phyloP scores from a whole-genome alignment of 768 basidiomycete species.

The Psilocybe cubensis region DNA sequence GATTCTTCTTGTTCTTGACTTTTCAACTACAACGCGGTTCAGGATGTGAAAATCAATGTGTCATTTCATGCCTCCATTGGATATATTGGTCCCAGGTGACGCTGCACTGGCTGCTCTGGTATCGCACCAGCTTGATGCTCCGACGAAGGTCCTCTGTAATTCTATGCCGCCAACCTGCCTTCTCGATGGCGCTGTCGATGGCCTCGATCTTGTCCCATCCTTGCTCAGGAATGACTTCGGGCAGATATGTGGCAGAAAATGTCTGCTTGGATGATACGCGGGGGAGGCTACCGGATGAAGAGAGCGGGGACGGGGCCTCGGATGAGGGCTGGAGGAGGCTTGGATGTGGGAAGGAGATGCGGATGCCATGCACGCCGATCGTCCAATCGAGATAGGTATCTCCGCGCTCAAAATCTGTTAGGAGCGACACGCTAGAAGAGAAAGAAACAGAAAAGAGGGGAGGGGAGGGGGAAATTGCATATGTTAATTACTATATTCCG shows the following conservation, averaged over 20 bases:
- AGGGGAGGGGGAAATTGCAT: neutral
- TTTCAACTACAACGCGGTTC: neutral
- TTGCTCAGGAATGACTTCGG: slow-evolving; percentile 90
- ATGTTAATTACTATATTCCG: slow-evolving; percentile 1
- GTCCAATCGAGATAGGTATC: slow-evolving; percentile 91
- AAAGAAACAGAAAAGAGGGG: neutral
- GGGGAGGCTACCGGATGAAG: slow-evolving; percentile 65
- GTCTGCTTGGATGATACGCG: slow-evolving; percentile 56
- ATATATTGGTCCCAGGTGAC: slow-evolving; percentile 80
- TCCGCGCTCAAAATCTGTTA: slow-evolving; percentile 92
- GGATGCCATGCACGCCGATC: slow-evolving; percentile 89
- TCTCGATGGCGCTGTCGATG: slow-evolving; percentile 88
- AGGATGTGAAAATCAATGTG: slow-evolving; percentile 5
- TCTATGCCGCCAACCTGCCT: slow-evolving; percentile 86
- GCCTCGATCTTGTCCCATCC: slow-evolving; percentile 94
- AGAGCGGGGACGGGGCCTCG: slow-evolving; percentile 69
- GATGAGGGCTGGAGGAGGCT: slow-evolving; percentile 62
- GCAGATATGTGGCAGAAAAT: slow-evolving; percentile 90
- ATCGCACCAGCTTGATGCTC: slow-evolving; percentile 76
- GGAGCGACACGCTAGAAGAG: slow-evolving; percentile 75
- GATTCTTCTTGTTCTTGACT: neutral
- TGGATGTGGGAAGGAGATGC: slow-evolving; percentile 86
- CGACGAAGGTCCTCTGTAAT: slow-evolving; percentile 85
- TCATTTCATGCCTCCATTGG: slow-evolving; percentile 65
- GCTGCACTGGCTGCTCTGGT: slow-evolving; percentile 73